phyloP scores from a whole-genome alignment of 129 eudicot species.

The Escallonia herrerae region DNA sequence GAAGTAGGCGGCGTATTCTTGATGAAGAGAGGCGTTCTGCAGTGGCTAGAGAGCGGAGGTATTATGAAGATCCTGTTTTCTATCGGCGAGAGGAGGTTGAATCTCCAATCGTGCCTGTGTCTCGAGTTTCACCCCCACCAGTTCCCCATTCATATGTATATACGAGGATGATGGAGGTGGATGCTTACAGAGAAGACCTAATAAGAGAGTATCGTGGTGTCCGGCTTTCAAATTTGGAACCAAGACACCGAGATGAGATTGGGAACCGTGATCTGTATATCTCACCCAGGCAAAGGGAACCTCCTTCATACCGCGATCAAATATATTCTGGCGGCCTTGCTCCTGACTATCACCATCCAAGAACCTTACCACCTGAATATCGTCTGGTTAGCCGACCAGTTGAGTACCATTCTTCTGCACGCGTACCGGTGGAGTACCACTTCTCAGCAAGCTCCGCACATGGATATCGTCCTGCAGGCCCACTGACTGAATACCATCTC shows the following conservation, averaged over 20 bases:
- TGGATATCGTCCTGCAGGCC: slow-evolving; percentile 23
- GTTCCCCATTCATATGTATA: slow-evolving; percentile 33
- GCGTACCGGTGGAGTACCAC: slow-evolving; percentile 12
- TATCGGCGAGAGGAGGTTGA: slow-evolving; percentile 25
- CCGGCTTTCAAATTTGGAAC: slow-evolving; percentile 23
- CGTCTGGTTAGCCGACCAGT: slow-evolving; percentile 19
- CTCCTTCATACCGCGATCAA: slow-evolving; percentile 33
- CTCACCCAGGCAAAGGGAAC: slow-evolving; percentile 29
- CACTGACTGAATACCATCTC: slow-evolving; percentile 14
- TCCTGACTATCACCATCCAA: slow-evolving; percentile 10
- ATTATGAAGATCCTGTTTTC: slow-evolving; percentile 25
- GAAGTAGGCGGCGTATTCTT: slow-evolving; percentile 18
- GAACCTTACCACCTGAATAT: slow-evolving; percentile 32
- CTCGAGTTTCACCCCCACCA: slow-evolving; percentile 19
- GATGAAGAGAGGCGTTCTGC: slow-evolving; percentile 27
- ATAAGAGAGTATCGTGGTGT: slow-evolving; percentile 23
- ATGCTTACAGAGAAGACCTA: slow-evolving; percentile 27
- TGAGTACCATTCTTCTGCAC: slow-evolving; percentile 27
- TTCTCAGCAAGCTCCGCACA: slow-evolving; percentile 2
- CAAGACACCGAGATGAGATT: slow-evolving; percentile 22
- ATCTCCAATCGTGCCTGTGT: slow-evolving; percentile 22
- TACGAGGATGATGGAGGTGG: slow-evolving; percentile 39
- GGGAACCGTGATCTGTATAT: slow-evolving; percentile 29
- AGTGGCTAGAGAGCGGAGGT: slow-evolving; percentile 20
- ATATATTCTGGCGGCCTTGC: slow-evolving; percentile 22